These are phyloP conservation scores for Leavenworthia alabamica DNA, from an alignment of 345 rosid genomes.

Conservation along the genomic window DNA sequence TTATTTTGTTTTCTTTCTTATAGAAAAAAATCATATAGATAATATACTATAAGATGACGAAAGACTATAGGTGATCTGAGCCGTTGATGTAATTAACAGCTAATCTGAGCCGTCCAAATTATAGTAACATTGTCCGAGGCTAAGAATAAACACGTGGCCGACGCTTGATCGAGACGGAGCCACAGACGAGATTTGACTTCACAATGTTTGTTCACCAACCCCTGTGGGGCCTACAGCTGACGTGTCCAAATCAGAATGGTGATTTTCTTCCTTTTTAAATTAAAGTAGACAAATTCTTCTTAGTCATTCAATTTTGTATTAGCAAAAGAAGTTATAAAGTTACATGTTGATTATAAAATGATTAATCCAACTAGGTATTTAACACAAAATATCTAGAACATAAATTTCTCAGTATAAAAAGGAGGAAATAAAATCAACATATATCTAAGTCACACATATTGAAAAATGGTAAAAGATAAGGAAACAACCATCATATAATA, in stretches of 20 bases:
- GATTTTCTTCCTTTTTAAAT: neutral
- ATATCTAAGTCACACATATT: neutral
- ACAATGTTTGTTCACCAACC: conserved; percentile 19
- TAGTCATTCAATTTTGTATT: neutral
- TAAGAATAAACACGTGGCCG: neutral
- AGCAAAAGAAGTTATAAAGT: neutral
- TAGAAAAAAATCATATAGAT: neutral
- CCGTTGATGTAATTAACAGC: neutral
- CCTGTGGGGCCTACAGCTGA: conserved; percentile 17
- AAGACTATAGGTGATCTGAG: neutral
- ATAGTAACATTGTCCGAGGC: neutral
- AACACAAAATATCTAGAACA: neutral
- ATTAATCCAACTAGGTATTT: neutral
- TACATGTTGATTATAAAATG: neutral
- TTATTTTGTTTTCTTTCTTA: neutral
- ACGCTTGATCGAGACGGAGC: neutral
- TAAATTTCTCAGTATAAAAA: neutral
- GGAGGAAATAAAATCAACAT: conserved; percentile 1
- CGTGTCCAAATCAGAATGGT: neutral
- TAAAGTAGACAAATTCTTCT: neutral
- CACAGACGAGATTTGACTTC: neutral
- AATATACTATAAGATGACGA: too few relatives aligned
- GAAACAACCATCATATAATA: neutral
- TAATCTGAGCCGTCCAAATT: conserved; percentile 1
- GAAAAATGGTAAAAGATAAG: neutral